Conservation (phyloP, 352 stramenopile species). For the Phytophthora sp. region DNA sequence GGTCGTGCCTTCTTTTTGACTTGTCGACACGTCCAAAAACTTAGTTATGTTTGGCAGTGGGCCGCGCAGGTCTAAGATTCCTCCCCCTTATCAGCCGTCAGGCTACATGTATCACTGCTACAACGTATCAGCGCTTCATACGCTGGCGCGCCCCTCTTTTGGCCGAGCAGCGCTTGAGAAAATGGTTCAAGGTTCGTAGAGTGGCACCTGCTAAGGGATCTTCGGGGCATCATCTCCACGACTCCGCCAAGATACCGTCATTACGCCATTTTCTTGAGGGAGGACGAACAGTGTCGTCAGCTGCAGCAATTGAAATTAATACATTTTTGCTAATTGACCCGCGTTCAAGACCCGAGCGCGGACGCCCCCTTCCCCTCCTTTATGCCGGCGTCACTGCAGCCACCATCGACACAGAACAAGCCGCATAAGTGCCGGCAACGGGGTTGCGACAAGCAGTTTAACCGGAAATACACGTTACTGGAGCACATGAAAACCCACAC, state of each 20-base stretch:
- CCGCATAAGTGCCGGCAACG: conserved; percentile 30
- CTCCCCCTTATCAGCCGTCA: too few species aligned
- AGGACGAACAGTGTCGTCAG: too few species aligned
- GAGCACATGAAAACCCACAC: conserved; percentile 68
- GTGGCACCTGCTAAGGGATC: conserved; percentile 27
- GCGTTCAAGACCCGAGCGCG: neutral
- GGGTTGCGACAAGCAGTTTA: conserved; percentile 39
- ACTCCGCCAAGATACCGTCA: conserved; percentile 17
- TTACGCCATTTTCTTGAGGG: conserved; percentile 27
- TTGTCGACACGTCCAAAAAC: too few species aligned
- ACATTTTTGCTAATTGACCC: conserved; percentile 30
- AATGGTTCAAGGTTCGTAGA: conserved; percentile 30
- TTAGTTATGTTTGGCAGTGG: too few species aligned
- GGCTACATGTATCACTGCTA: too few species aligned
- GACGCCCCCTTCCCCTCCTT: conserved; percentile 12
- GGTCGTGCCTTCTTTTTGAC: conserved; percentile 6
- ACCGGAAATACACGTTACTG: conserved; percentile 54
- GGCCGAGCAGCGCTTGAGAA: conserved; percentile 17
- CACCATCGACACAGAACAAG: conserved; percentile 6
- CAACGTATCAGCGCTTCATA: conserved; percentile 26
- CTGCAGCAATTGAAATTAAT: too few species aligned
- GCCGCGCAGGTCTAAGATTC: too few species aligned
- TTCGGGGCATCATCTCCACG: conserved; percentile 15
- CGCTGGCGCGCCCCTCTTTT: conserved; percentile 8
- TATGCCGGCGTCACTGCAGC: conserved; percentile 5